phyloP scores from a whole-genome alignment of 2,329 filamentous ascomycete genomes.

The Tolypocladium guangdongense region DNA sequence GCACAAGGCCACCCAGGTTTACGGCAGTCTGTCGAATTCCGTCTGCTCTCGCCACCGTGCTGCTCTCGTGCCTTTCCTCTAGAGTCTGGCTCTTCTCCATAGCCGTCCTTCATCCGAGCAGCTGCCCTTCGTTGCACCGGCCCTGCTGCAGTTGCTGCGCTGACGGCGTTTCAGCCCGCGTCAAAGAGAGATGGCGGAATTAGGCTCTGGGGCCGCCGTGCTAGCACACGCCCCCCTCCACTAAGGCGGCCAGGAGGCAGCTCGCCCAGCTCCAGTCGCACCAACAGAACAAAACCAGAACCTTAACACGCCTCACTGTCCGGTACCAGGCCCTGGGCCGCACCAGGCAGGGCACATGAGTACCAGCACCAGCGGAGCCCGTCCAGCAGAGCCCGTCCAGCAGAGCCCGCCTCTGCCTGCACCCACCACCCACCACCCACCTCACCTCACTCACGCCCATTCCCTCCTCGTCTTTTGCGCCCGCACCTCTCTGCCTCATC shows the following conservation, averaged over 20 bases:
- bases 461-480: constrained; percentile 3
- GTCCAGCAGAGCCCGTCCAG: not conserved
- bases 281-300: not conserved
- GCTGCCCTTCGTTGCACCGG: not conserved
- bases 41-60: not conserved
- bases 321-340: not conserved
- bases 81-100: not conserved
- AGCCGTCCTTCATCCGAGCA: not conserved
- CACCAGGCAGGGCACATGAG: not conserved
- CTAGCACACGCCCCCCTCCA: not conserved
- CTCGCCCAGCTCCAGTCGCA: not conserved
- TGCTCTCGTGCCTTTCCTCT: not conserved
- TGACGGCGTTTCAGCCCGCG: constrained; percentile 10
- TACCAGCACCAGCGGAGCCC: not conserved
- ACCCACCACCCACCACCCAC: constrained; percentile 1
- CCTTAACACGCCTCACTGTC: not conserved
- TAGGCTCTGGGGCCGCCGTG: constrained; percentile 1
- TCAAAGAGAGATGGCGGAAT: not conserved
- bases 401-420: constrained; percentile 1
- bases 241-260: not conserved
- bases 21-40: not conserved
- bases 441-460: not conserved
- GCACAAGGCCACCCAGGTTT: not conserved
- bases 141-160: not conserved
- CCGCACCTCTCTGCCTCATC: constrained; percentile 1